Conservation (phyloP, 2,329 filamentous ascomycete genomes). For the Lecanicillium sp. region DNA sequence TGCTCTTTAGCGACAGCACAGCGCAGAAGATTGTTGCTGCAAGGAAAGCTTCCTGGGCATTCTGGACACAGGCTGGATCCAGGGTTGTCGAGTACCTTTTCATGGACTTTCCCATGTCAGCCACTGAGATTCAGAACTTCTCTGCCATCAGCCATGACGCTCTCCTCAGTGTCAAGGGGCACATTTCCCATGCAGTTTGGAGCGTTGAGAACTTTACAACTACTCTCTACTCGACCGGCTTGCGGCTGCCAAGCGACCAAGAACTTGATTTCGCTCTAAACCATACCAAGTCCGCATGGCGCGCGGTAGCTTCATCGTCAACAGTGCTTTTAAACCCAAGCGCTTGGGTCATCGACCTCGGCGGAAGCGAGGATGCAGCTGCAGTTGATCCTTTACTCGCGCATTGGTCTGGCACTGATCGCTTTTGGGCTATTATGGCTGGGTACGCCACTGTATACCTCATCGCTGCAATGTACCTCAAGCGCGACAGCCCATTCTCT, state of each 20-base stretch:
- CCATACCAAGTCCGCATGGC: neutral
- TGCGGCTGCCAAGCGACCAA: conserved; percentile 18
- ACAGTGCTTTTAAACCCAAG: conserved; percentile 35
- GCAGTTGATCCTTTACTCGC: conserved; percentile 50
- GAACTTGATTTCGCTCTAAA: neutral
- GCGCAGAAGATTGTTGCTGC: conserved; percentile 21
- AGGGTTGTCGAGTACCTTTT: conserved; percentile 43
- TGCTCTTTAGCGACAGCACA: conserved; percentile 23
- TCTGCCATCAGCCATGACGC: conserved; percentile 70
- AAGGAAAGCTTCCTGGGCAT: conserved; percentile 32
- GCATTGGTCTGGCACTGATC: conserved; percentile 59
- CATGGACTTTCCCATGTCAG: conserved; percentile 42
- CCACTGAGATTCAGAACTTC: conserved; percentile 65
- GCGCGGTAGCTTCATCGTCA: conserved; percentile 8
- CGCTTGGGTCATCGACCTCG: conserved; percentile 52
- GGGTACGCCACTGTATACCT: conserved; percentile 75
- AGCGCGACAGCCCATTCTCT: conserved; percentile 62
- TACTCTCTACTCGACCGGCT: conserved; percentile 38
- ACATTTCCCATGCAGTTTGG: conserved; percentile 34
- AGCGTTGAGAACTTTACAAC: conserved; percentile 29
- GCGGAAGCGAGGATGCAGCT: conserved; percentile 28
- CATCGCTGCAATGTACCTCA: conserved; percentile 71
- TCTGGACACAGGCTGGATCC: conserved; percentile 34
- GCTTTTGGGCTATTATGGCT: conserved; percentile 64
- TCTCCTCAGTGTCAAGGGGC: conserved; percentile 50